Percentiles rank a stretch among this genome's conserved stretches.
Conservation (phyloP, 2,329 filamentous ascomycete species). For the Diaporthe velutina region DNA sequence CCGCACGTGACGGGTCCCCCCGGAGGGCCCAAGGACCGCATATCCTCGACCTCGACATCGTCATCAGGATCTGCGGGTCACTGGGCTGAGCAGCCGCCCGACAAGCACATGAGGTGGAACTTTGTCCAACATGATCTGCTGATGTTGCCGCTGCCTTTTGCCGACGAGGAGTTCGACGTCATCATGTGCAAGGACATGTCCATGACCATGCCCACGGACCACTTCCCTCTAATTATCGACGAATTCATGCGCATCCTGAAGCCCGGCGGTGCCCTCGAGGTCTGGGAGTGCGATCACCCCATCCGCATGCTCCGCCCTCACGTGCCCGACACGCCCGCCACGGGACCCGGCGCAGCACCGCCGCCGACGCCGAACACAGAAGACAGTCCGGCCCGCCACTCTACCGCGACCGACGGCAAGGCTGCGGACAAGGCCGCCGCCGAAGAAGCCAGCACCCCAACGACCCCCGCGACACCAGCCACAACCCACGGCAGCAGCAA, state of each 20-base stretch:
- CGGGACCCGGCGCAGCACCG: constrained; percentile 31
- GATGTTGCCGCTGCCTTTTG: constrained; percentile 80
- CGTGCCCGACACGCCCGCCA: constrained; percentile 67
- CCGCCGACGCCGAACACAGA: constrained; percentile 5
- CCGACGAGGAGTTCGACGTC: constrained; percentile 85
- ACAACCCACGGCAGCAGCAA: constrained; percentile 44
- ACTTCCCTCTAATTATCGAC: constrained; percentile 70
- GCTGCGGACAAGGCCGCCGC: constrained; percentile 41
- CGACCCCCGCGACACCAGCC: constrained; percentile 29
- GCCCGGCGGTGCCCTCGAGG: constrained; percentile 83
- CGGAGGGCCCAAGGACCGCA: constrained; percentile 14
- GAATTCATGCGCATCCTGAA: constrained; percentile 83
- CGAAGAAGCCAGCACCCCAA: constrained; percentile 41
- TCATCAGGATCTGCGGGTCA: constrained; percentile 29
- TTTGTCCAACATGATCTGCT: constrained; percentile 92
- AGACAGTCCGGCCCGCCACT: constrained; percentile 41
- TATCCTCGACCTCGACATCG: constrained; percentile 37
- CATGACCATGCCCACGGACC: constrained; percentile 71
- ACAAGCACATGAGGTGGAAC: constrained; percentile 85
- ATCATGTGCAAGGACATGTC: constrained; percentile 90
- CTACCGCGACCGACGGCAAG: constrained; percentile 44
- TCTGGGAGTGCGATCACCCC: constrained; percentile 91
- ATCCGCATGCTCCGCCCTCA: constrained; percentile 88
- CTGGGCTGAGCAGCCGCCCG: constrained; percentile 49
- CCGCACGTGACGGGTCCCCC: constrained; percentile 14